Evolutionary conservation across 305 asterid genomes (phyloP).

Genomic region (Lippia alba): DNA sequence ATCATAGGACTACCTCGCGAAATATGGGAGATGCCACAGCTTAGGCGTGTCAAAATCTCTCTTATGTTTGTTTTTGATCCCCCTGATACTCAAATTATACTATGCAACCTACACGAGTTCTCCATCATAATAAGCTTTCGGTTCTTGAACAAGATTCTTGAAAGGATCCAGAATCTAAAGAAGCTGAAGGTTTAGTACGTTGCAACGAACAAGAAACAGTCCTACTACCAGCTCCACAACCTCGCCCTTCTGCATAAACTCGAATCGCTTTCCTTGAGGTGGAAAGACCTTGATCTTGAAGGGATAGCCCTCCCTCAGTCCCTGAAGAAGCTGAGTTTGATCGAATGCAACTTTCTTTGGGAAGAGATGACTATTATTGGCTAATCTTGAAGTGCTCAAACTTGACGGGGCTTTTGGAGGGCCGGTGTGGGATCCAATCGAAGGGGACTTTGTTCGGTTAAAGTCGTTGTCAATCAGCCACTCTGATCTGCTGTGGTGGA

Average conservation of each 20-base stretch:
- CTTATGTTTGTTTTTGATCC: neutral
- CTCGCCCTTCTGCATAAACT: neutral
- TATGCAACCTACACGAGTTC: neutral
- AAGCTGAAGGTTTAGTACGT: neutral
- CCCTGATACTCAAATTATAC: neutral
- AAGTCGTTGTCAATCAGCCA: neutral
- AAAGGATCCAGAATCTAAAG: neutral
- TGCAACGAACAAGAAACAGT: neutral
- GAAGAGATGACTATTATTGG: neutral
- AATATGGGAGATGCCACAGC: no score
- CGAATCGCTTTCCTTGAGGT: neutral
- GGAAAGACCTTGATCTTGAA: no score
- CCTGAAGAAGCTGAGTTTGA: neutral
- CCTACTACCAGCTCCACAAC: neutral
- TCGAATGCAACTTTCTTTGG: neutral
- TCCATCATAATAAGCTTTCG: neutral
- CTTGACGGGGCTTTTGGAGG: neutral
- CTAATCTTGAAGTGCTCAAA: neutral
- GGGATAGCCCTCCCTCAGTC: neutral
- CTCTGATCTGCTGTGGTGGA: neutral
- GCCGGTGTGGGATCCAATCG: neutral
- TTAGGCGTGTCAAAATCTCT: neutral
- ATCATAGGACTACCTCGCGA: neutral
- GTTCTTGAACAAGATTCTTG: neutral
- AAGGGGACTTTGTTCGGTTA: neutral